Base-by-base conservation (phyloP, 257 asterid species). In the Buddleja alternifolia region DNA sequence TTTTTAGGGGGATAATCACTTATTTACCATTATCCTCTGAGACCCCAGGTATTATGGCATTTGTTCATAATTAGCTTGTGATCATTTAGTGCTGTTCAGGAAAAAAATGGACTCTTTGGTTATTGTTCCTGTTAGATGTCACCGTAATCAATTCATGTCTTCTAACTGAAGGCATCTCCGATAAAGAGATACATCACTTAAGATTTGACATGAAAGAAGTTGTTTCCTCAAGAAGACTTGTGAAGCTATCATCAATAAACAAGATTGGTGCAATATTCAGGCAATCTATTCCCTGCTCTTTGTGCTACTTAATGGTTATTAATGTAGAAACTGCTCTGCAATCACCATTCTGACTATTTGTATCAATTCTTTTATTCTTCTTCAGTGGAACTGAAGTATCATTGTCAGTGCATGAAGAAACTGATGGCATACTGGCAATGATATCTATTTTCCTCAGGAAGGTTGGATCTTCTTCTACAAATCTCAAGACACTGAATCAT, bases 321-420 rank as follows among this genome's bases (percentile, higher is more conserved):
- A 40, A 37, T 63, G 45, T 45, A 45, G 48, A 73, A 70, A 60
- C 41, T 21, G 52, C 56, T 66, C 45, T 24, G 75, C 51, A 8
- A 71, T 61, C 34, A 58, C 25, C 24, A 34, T 32, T 64, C 20
- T 62, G 53, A 52, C 61, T 52, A 45, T 23, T 47, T 73, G 25
- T 51, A 34, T 69, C 40, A 14, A 21, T 53, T 54, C 45, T 29
- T 61, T 11, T 60, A 61, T 65, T 63, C 41, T 51, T 79, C 74
- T 70, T 17, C 79, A 88, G 97, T 63, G 96, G 97, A 75, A 92
- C 93, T 64, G 96, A 87, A 75, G 95, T 81, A 82, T 83, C 90
- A 45, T 52, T 89, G 29, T 75, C 79, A 16, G 45, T 83, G 60
- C 39, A 61, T 60, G 93, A 85, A 74, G 76, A 78, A 25, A 64